Evolutionary conservation across 345 rosid genomes (phyloP), one percentile per base, ranked within the genome.

Genomic region (Laguncularia racemosa): DNA sequence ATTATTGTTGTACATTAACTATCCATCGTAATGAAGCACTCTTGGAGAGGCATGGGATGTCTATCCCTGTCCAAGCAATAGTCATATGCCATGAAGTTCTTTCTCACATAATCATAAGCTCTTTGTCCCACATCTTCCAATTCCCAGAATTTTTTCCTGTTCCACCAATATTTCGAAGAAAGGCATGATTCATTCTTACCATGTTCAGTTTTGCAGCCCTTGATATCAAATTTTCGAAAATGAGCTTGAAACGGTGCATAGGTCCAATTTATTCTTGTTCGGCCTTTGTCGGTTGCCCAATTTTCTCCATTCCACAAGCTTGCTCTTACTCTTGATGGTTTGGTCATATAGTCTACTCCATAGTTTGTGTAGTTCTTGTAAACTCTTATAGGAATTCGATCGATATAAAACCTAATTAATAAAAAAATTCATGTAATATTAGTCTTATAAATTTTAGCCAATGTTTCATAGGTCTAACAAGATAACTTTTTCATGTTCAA

Each of bases 211-310:
- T 56, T 45, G 66, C 91, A 89, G 11, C 81, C 89, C 12, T 4
- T 55, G 2, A 81, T 58, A 46, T 69, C 64, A 44, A 82, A 84
- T 6, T 76, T 71, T 61, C 61, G 67, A 52, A 74, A 86, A 16
- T 73, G 45, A 50, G 85, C 88, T 26, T 46, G 44, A 59, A 86
- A 89, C 1, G 88, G 95, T 51, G 90, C 77, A 8, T 67, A 28
- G 13, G 67, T 74, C 91, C 89, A 84, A 52, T 89, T 53, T 1
- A 62, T 74, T 76, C 82, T 86, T 9, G 73, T 65, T 19, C 40
- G 60, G 23, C 96, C 90, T 44, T 86, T 85, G 12, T 73, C 72
- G 13, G 86, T 82, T 20, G 84, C 89, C 97, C 88, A 89, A 12
- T 18, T 44, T 0, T 77, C 80, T 15, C 88, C 95, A 17, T 89